Evolutionary conservation across 495 filamentous ascomycete species (phyloP).

Genomic region (Xylaria curta): DNA sequence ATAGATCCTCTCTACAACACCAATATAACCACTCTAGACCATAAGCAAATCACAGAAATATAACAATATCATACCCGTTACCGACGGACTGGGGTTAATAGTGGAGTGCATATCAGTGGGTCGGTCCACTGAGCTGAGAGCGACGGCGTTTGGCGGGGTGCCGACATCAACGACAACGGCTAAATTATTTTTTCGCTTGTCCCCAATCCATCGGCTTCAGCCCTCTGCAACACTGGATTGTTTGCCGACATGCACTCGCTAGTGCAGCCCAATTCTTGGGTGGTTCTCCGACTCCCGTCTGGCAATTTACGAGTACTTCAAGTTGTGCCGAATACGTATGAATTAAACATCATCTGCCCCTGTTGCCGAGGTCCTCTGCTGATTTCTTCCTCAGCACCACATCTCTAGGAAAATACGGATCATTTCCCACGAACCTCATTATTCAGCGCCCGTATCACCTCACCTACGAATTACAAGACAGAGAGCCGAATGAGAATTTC

Average conservation of each 20-base stretch:
- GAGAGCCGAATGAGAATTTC: conserved; percentile 58
- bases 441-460: conserved; percentile 87
- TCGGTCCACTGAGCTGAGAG: background rate
- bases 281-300: conserved; percentile 72
- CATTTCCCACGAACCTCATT: conserved; percentile 83
- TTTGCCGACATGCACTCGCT: conserved; percentile 40
- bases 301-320: conserved; percentile 67
- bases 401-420: conserved; percentile 87
- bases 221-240: background rate
- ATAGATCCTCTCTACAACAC: background rate
- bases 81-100: background rate
- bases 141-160: conserved; percentile 19
- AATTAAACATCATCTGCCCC: conserved; percentile 38
- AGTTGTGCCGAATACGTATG: conserved; percentile 79
- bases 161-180: background rate
- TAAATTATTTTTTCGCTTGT: conserved; percentile 1
- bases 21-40: background rate
- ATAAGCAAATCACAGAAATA: background rate
- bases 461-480: conserved; percentile 86
- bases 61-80: background rate
- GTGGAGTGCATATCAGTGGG: background rate
- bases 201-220: background rate
- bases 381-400: conserved; percentile 64
- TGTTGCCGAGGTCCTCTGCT: conserved; percentile 24
- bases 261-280: conserved; percentile 68